These are phyloP conservation scores for Tetrahymena borealis DNA, from an alignment of 73 alveolate genomes.

Conservation along the genomic window DNA sequence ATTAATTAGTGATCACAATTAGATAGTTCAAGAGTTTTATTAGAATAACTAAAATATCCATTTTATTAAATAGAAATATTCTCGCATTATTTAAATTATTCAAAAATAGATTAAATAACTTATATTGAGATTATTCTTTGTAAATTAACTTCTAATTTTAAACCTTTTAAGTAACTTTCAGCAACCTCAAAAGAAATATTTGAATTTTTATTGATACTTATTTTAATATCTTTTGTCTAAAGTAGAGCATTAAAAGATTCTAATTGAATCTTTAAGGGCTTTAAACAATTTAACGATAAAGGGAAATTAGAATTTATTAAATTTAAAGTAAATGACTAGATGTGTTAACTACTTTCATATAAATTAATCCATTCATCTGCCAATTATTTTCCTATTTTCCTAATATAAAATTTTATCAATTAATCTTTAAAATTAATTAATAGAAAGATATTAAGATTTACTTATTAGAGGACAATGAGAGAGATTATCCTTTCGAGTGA, in stretches of 20 bases:
- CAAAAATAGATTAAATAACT: not conserved
- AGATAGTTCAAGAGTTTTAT: not conserved
- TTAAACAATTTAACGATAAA: not conserved
- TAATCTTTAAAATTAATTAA: not conserved
- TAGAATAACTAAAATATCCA: not conserved
- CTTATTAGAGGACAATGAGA: not conserved
- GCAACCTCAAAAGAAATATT: not conserved
- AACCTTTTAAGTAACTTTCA: not conserved
- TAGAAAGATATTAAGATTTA: not conserved
- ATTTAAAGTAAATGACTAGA: not conserved
- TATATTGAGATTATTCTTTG: not conserved
- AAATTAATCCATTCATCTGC: not conserved
- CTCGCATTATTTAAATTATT: not conserved
- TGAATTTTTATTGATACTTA: not conserved
- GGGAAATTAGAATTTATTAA: not conserved
- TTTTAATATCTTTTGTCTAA: not conserved
- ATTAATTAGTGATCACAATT: not conserved
- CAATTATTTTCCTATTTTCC: not conserved
- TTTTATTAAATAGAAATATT: not conserved
- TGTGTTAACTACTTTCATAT: not conserved
- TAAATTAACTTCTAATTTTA: not conserved
- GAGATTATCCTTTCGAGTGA: not conserved
- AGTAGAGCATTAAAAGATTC: not conserved
- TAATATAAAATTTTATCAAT: not conserved
- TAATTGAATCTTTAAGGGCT: not conserved